Conservation (phyloP, 228 moss, liverwort and hornwort species). For the Sphagnum magellanicum region DNA sequence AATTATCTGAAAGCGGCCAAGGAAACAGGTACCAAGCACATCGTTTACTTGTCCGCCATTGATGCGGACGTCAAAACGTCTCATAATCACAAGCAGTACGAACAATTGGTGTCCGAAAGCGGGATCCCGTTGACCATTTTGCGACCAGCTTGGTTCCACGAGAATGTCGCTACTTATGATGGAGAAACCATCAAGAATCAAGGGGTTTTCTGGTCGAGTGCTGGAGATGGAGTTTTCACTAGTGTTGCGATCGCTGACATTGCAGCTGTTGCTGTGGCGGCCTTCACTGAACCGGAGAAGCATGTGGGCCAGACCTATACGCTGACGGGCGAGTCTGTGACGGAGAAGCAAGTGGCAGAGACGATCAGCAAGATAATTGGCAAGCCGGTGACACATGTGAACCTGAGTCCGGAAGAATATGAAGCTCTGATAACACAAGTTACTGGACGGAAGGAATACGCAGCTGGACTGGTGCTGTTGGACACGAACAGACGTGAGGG, state of each 20-base stretch:
- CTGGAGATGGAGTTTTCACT: conserved; percentile 9
- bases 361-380: conserved; percentile 11
- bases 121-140: conserved; percentile 5
- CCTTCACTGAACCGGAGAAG: conserved; percentile 1
- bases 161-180: conserved; percentile 1
- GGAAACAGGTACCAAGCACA: conserved; percentile 5
- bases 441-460: background rate
- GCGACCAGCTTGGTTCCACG: conserved; percentile 14
- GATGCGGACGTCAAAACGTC: conserved; percentile 6
- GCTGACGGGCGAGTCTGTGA: conserved; percentile 3
- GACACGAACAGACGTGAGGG: conserved; percentile 12
- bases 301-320: conserved; percentile 4
- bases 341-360: conserved; percentile 12
- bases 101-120: conserved; percentile 12
- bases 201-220: conserved; percentile 10
- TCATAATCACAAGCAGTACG: conserved; percentile 9
- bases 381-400: conserved; percentile 12
- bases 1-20: conserved; percentile 8
- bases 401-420: conserved; percentile 15
- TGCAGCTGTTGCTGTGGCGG: conserved; percentile 8
- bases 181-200: conserved; percentile 8
- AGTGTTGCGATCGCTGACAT: conserved; percentile 11
- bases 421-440: conserved; percentile 1
- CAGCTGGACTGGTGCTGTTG: conserved; percentile 1
- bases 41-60: conserved; percentile 11